Base-by-base conservation (phyloP, 495 filamentous ascomycete genomes). In the Talaromyces borbonicus region DNA sequence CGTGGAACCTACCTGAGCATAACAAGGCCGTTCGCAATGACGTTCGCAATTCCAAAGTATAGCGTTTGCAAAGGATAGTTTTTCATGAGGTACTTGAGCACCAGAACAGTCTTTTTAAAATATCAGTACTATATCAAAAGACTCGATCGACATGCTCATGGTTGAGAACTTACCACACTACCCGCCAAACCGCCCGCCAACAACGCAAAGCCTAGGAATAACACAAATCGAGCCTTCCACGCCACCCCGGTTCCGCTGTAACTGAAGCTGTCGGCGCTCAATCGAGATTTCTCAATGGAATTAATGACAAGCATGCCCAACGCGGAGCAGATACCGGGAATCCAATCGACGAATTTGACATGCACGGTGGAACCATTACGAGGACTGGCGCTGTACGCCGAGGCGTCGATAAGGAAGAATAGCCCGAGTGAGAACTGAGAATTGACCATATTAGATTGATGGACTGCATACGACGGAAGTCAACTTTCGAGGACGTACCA, bases 271-370 rank as follows among this genome's bases (percentile, higher is more conserved):
- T 97, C 92, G 33, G 83, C 84, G 48, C 80, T 83, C 55, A 99
- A 69, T 15, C 89, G 74, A 9, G 81, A 76, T 72, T 97, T 97
- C 62, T 99, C 93, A 53, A 99, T 95, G 47, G 80, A 86, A 73
- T 97, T 99, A 78, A 99, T 97, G 49, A 97, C 88, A 6, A 97
- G 83, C 93, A 97, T 97, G 37, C 93, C 93, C 16, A 97, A 76
- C 40, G 80, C 75, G 36, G 79, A 85, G 72, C 94, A 99, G 71
- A 99, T 94, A 46, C 88, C 81, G 16, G 93, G 93, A 52, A 99
- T 86, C 93, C 93, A 99, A 75, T 99, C 93, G 56, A 97, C 77
- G 65, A 97, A 96, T 60, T 77, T 90, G 57, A 99, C 80, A 71
- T 99, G 90, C 43, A 95, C 77, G 60, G 79, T 63, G 15, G 84